Evolutionary conservation across 164 flowering plant species (phyloP).

Genomic region (Stephania japonica): DNA sequence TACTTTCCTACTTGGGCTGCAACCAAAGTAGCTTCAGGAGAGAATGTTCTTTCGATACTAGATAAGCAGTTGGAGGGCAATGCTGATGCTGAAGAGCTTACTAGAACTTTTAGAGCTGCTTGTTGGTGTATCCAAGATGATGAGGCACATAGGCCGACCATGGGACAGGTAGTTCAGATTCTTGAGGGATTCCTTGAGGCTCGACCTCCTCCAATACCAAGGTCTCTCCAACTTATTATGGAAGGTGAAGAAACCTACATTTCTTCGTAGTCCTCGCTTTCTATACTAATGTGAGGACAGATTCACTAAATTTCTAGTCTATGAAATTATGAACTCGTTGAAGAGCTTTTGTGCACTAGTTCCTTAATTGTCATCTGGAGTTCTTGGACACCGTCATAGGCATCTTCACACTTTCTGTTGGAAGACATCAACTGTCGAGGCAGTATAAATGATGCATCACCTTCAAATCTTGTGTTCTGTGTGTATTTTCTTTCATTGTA

Average conservation of each 20-base stretch:
- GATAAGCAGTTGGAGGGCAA: constrained; percentile 30
- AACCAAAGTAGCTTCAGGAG: constrained; percentile 20
- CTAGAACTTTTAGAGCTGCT: constrained; percentile 34
- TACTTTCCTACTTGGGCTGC: constrained; percentile 43
- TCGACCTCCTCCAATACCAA: constrained; percentile 30
- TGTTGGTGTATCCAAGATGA: constrained; percentile 58
- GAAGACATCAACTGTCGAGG: no score
- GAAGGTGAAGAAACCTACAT: constrained; percentile 12
- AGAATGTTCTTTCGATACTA: constrained; percentile 21
- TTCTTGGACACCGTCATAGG: no score
- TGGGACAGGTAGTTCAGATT: constrained; percentile 49
- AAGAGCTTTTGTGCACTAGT: no score
- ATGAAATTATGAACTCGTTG: no score
- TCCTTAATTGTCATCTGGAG: no score
- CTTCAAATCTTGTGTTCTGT: no score
- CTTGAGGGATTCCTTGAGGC: constrained; percentile 39
- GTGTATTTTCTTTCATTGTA: no score
- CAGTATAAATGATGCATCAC: no score
- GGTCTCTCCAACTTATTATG: constrained; percentile 27
- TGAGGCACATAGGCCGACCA: constrained; percentile 37
- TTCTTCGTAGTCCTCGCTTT: constrained; percentile 19
- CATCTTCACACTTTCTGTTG: no score
- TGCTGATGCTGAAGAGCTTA: constrained; percentile 34
- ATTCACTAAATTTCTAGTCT: no score
- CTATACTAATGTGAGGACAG: background rate